These are phyloP conservation scores for Singerocomus rubriflavus DNA, from an alignment of 1,284 basidiomycete species.

Conservation along the genomic window DNA sequence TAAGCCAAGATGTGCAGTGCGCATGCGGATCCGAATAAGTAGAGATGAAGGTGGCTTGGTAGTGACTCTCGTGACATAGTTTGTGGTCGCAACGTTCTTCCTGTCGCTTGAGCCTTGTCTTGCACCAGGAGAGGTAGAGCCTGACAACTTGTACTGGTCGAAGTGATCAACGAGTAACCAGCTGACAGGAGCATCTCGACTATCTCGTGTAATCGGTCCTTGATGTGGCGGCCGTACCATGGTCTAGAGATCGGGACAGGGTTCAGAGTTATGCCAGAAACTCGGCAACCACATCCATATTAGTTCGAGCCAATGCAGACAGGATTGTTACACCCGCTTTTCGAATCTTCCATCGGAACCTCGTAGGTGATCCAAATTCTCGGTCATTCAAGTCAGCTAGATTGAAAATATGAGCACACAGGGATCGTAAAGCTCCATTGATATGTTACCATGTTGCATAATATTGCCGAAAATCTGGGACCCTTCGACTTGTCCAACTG, in stretches of 20 bases:
- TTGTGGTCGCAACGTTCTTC: neutral
- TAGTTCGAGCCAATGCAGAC: slow-evolving; percentile 11
- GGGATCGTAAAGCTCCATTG: neutral
- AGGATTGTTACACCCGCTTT: slow-evolving; percentile 12
- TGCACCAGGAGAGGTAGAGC: neutral
- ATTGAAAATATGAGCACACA: slow-evolving; percentile 1
- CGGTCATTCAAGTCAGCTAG: slow-evolving; percentile 15
- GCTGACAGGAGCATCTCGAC: neutral
- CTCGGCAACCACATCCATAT: neutral
- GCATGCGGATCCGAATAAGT: neutral
- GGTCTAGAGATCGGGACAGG: neutral
- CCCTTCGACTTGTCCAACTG: slow-evolving; percentile 24
- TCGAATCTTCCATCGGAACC: slow-evolving; percentile 7
- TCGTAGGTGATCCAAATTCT: neutral
- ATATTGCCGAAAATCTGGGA: slow-evolving; percentile 28
- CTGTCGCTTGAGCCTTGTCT: neutral
- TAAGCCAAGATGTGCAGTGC: neutral
- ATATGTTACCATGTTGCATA: slow-evolving; percentile 22
- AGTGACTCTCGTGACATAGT: neutral
- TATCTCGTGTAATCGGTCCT: neutral
- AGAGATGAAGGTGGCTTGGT: neutral
- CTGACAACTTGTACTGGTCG: neutral
- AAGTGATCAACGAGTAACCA: neutral
- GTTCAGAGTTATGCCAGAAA: neutral
- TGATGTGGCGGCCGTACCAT: neutral